These are phyloP conservation scores for Beta corolliflora DNA, from an alignment of 179 eudicot species.

Conservation along the genomic window DNA sequence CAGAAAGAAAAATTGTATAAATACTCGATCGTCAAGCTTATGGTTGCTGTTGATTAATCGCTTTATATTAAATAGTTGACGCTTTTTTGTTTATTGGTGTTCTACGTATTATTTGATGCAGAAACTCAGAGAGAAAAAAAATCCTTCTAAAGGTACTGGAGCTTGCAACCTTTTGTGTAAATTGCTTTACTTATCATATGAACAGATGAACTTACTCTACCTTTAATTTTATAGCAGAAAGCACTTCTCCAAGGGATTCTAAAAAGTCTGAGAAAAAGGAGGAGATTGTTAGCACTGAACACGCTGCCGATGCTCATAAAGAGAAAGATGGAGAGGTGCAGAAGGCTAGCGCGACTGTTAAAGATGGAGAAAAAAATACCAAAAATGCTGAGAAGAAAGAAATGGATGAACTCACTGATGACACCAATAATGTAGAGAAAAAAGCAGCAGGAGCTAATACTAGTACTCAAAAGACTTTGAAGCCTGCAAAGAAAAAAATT, in stretches of 20 bases:
- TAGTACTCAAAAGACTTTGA: conserved; percentile 31
- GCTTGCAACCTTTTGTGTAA: conserved; percentile 1
- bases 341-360: conserved; percentile 29
- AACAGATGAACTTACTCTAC: background rate
- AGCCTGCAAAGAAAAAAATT: conserved; percentile 70
- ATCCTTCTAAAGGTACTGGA: conserved; percentile 56
- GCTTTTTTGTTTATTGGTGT: conserved; percentile 9
- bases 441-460: conserved; percentile 38
- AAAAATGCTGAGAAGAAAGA: conserved; percentile 44
- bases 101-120: conserved; percentile 28
- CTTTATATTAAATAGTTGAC: background rate
- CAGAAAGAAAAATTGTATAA: background rate
- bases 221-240: conserved; percentile 18
- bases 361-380: conserved; percentile 35
- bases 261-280: conserved; percentile 49
- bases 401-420: conserved; percentile 30
- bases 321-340: conserved; percentile 37
- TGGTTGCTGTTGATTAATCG: background rate
- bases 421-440: conserved; percentile 39
- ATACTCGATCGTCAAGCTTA: background rate
- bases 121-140: conserved; percentile 67
- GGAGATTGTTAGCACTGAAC: conserved; percentile 34
- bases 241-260: conserved; percentile 39
- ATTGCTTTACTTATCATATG: conserved; percentile 9
- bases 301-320: conserved; percentile 34